phyloP scores from a whole-genome alignment of 257 asterid species.

The Henckelia pumila region DNA sequence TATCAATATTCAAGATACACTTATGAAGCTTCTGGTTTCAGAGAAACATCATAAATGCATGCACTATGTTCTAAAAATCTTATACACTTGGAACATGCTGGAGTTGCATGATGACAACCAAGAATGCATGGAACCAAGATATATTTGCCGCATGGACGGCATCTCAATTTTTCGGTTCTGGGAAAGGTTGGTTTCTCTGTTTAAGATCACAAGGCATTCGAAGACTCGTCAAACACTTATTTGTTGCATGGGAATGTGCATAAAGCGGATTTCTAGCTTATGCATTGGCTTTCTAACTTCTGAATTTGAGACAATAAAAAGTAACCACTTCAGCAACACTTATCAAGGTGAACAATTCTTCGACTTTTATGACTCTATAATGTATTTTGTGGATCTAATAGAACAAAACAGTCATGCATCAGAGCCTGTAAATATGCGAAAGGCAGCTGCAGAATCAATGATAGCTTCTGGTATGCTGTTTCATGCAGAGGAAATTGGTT shows the following conservation, averaged over 20 bases:
- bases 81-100: constrained; percentile 72
- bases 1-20: constrained; percentile 53
- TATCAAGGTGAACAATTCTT: constrained; percentile 31
- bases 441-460: constrained; percentile 84
- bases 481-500: constrained; percentile 31
- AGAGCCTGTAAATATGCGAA: constrained; percentile 70
- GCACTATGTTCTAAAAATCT: constrained; percentile 68
- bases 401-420: constrained; percentile 65
- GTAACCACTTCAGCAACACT: constrained; percentile 28
- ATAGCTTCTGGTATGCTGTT: constrained; percentile 53
- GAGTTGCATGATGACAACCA: constrained; percentile 39
- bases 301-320: constrained; percentile 26
- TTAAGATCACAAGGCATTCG: constrained; percentile 67
- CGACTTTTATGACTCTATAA: constrained; percentile 43
- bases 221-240: constrained; percentile 69
- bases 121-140: constrained; percentile 34
- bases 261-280: constrained; percentile 48
- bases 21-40: constrained; percentile 52
- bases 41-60: constrained; percentile 85
- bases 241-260: constrained; percentile 91
- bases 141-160: constrained; percentile 49
- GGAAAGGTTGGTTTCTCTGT: constrained; percentile 67
- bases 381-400: constrained; percentile 60
- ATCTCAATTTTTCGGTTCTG: constrained; percentile 57
- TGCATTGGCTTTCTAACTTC: constrained; percentile 40